Base-by-base conservation (phyloP, 345 rosid species). In the Ceriops tagal region DNA sequence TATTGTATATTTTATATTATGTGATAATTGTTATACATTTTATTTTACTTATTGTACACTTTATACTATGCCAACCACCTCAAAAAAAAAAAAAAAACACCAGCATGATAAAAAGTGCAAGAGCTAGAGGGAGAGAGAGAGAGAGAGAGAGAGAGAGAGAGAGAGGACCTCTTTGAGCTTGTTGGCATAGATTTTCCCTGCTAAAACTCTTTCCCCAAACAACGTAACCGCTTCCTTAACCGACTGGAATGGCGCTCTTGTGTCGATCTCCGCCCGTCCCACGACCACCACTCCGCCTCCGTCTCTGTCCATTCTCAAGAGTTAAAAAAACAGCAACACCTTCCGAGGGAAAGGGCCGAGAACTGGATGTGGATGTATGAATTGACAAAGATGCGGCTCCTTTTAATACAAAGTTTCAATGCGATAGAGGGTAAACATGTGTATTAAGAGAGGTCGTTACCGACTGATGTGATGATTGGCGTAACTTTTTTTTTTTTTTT, bases 141-240 rank as follows among this genome's bases (percentile, higher is more conserved):
- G 39, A 46, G 8, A 31, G n/a, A 53, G 24, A 16, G 5, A 53
- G 24, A 16, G 5, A 22, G 7, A 11, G 39, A 46, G 8, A 31
- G n/a, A 53, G 24, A 16, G 5, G 16, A 77, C 80, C 75, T 67
- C 53, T 67, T 71, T 71, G 61, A 77, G 73, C 69, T 71, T 62
- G 68, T 19, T 56, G 65, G 66, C 70, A 64, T 76, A 76, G 11
- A 71, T 77, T 28, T 72, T 73, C 16, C 73, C 66, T 27, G 24
- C 80, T 20, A 77, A 58, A 61, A 77, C 70, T 58, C 69, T 67
- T 30, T 77, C 80, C 9, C 80, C 80, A 20, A 77, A 77, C 62
- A 77, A 49, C 47, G 52, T n/a, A 16, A 77, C 76, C 0, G 76
- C 80, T 34, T 77, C 80, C 30, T 57, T 62, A 26, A 77, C 80